Evolutionary conservation across 441 rosid genomes (phyloP).

Genomic region (Viola pubescens): DNA sequence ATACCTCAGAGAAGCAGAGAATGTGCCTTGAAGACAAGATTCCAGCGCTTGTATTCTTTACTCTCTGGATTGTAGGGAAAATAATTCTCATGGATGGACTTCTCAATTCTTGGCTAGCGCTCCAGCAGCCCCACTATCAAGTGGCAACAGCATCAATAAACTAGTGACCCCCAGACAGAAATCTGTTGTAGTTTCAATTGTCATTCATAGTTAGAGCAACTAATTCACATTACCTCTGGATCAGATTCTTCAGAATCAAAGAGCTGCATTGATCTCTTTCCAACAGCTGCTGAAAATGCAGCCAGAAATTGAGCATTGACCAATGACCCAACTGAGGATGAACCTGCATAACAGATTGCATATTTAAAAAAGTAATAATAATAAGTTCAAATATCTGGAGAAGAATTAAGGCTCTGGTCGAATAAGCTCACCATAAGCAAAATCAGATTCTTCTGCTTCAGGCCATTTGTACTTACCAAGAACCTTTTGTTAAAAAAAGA

Average conservation of each 20-base stretch:
- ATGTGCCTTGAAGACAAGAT: conserved; percentile 57
- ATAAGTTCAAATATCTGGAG: neutral
- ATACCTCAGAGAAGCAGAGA: conserved; percentile 94
- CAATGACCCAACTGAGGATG: conserved; percentile 81
- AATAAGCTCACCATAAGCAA: conserved; percentile 55
- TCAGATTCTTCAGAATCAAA: conserved; percentile 90
- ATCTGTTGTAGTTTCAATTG: conserved; percentile 7
- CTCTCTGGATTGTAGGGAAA: conserved; percentile 81
- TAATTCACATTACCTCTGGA: conserved; percentile 58
- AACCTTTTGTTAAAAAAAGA: conserved; percentile 33
- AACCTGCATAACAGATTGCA: conserved; percentile 36
- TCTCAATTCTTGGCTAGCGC: conserved; percentile 67
- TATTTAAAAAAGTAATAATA: conserved; percentile 2
- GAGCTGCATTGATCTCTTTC: conserved; percentile 49
- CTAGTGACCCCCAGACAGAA: conserved; percentile 9
- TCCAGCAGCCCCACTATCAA: conserved; percentile 95
- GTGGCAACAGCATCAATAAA: conserved; percentile 11
- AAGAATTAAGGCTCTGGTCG: conserved; percentile 8
- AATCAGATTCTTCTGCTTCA: conserved; percentile 67
- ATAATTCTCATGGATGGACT: conserved; percentile 63
- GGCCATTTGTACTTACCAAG: conserved; percentile 81
- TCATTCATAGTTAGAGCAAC: conserved; percentile 11
- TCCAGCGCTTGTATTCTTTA: conserved; percentile 53
- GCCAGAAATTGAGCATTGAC: conserved; percentile 68
- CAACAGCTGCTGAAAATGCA: conserved; percentile 75